Conservation (phyloP, 495 filamentous ascomycete species). For the Daldinia loculata region DNA sequence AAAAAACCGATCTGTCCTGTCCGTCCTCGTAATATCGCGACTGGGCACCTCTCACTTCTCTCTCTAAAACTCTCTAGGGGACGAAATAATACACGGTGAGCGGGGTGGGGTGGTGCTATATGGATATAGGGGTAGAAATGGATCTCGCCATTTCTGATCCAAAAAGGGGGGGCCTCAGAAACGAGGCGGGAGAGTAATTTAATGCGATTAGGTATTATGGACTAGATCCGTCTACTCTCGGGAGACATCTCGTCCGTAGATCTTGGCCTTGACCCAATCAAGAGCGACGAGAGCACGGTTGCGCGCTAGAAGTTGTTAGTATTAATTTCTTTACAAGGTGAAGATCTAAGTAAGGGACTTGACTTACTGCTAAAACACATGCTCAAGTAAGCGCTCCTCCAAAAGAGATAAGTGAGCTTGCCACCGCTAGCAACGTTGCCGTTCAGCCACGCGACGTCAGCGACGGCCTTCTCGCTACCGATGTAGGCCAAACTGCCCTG, state of each 20-base stretch:
- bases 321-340: not conserved
- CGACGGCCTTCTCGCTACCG: constrained; percentile 95
- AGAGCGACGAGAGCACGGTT: constrained; percentile 91
- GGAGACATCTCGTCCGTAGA: constrained; percentile 95
- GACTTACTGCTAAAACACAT: constrained; percentile 99
- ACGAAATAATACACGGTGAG: constrained; percentile 26
- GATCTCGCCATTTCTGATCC: not conserved
- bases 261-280: constrained; percentile 95
- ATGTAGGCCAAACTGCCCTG: constrained; percentile 98
- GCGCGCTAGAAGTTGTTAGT: constrained; percentile 64
- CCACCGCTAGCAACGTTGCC: constrained; percentile 92
- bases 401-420: constrained; percentile 88
- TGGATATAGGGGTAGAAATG: not conserved
- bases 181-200: not conserved
- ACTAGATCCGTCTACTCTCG: constrained; percentile 70
- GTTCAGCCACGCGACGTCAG: constrained; percentile 96
- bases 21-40: constrained; percentile 15
- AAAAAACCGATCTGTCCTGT: constrained; percentile 6
- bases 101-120: not conserved
- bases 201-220: constrained; percentile 17
- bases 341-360: no score
- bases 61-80: constrained; percentile 13
- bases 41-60: not conserved
- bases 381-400: constrained; percentile 95
- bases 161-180: not conserved